Base-by-base conservation (phyloP, 2,329 filamentous ascomycete genomes). In the Nigrospora osmanthi region DNA sequence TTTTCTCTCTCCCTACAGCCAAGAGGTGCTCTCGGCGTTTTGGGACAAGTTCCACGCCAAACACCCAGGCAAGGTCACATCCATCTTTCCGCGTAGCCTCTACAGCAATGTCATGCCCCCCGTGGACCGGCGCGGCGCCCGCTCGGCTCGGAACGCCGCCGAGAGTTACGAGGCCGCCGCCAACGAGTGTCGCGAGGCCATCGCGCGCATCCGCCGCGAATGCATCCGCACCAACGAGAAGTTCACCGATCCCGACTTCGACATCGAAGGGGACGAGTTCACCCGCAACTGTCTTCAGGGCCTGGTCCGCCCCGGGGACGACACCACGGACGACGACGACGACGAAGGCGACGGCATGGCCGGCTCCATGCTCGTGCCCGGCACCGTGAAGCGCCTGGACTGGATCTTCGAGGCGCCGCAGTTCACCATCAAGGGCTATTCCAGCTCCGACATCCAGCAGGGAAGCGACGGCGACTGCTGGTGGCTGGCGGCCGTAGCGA, bases 401-500 rank as follows among this genome's bases (percentile, higher is more conserved):
- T 70, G 67, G 64, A 63, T 69, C 46, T 70, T 70, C 36, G 64
- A 67, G 38, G 59, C 57, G 11, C 66, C 67, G 0, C 60, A 64
- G 38, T 70, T 70, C 46, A 67, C 60, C 14, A 51, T 67, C n/a
- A 61, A 63, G 28, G 64, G 65, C 13, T 71, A 59, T 48, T 63
- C 65, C 11, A 58, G 61, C 36, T 64, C 67, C 1, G 67, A 71
- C 34, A 65, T 71, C 48, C 66, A 66, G 50, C 68, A 71, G 45
- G 68, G 68, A 16, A 49, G 49, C 11, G 75, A 76, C 50, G 84
- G 84, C 2, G 81, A 88, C 58, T 88, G 84, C 62, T 88, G 84
- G 83, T 80, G 85, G 59, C 71, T 88, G 58, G 82, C 84, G 5
- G 82, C 81, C 1, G 63, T 88, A 14, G 81, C 80, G 16, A 84